These are phyloP conservation scores for Hyphopichia buzzinii DNA, from an alignment of 1,139 yeast genomes.

Conservation along the genomic window DNA sequence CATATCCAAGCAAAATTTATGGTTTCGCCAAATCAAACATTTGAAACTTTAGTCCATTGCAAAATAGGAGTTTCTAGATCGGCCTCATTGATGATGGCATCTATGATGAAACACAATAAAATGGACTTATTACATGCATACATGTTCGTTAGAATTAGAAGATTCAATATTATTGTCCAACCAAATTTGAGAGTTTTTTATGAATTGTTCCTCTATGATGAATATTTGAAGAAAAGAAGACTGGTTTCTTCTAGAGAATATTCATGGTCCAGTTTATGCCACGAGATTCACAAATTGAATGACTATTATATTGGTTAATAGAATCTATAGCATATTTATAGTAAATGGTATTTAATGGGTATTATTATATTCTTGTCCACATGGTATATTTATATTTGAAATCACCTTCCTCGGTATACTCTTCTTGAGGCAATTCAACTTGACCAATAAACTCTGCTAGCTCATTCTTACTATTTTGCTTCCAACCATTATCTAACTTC, in stretches of 20 bases:
- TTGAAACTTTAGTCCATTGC: slow-evolving; percentile 71
- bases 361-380: slow-evolving; percentile 11
- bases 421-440: slow-evolving; percentile 30
- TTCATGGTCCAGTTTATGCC: slow-evolving; percentile 35
- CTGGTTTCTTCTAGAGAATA: slow-evolving; percentile 13
- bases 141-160: slow-evolving; percentile 74
- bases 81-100: slow-evolving; percentile 89
- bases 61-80: slow-evolving; percentile 90
- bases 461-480: slow-evolving; percentile 29
- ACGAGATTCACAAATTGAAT: slow-evolving; percentile 34
- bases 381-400: slow-evolving; percentile 44
- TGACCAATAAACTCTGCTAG: slow-evolving; percentile 40
- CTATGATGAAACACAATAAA: slow-evolving; percentile 71
- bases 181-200: slow-evolving; percentile 86
- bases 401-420: slow-evolving; percentile 46
- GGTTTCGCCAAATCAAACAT: slow-evolving; percentile 16
- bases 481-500: slow-evolving; percentile 31
- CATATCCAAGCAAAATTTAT: slow-evolving; percentile 30
- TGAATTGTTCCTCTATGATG: slow-evolving; percentile 81
- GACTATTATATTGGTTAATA: slow-evolving; percentile 23
- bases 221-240: slow-evolving; percentile 28
- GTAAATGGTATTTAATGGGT: not conserved
- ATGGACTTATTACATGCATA: slow-evolving; percentile 73
- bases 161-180: slow-evolving; percentile 86
- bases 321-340: not conserved